phyloP scores from a whole-genome alignment of 495 filamentous ascomycete species.

The Hypomontagnella submonticulosa region DNA sequence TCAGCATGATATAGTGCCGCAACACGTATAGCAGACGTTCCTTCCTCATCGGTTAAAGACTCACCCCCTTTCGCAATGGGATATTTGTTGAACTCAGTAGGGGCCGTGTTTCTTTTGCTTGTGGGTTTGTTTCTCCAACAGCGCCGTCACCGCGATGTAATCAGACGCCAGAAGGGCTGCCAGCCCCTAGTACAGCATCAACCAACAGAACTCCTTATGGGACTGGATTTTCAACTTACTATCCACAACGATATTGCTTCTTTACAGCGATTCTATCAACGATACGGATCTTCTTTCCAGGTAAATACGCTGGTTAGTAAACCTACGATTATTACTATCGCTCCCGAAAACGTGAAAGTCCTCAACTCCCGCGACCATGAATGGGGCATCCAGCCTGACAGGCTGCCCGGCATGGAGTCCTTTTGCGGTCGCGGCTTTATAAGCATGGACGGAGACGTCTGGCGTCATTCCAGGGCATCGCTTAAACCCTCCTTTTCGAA shows the following conservation, averaged over 20 bases:
- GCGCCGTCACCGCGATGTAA: background rate
- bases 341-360: background rate
- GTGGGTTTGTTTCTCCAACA: background rate
- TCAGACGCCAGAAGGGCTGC: background rate
- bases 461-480: background rate
- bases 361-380: background rate
- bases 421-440: conserved; percentile 2
- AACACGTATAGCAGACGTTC: too few relatives aligned
- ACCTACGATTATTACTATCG: background rate
- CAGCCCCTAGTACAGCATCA: conserved; percentile 1
- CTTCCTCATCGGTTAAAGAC: too few relatives aligned
- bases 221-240: background rate
- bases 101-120: background rate
- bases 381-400: background rate
- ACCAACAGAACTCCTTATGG: background rate
- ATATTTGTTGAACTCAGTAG: background rate
- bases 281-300: background rate
- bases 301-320: background rate
- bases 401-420: background rate
- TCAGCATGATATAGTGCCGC: too few relatives aligned
- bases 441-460: background rate
- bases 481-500: background rate
- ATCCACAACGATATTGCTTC: background rate
- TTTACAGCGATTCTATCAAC: background rate
- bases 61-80: background rate